Evolutionary conservation across 495 filamentous ascomycete genomes (phyloP).

Genomic region (Lepidopterella palustris): DNA sequence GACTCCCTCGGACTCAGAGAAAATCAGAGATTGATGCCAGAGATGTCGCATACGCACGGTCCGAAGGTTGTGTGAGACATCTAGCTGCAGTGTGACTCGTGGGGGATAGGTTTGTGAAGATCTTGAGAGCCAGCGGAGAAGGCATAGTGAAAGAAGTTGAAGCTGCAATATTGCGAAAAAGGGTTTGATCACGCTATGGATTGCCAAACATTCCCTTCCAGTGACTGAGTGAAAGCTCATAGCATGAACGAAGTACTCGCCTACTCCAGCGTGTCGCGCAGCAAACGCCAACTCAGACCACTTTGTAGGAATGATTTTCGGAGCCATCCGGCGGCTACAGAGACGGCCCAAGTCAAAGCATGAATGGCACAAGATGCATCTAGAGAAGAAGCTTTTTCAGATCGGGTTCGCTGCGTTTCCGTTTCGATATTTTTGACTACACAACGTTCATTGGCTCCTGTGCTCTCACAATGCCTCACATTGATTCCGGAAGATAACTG

Average conservation of each 20-base stretch:
- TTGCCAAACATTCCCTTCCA: background rate
- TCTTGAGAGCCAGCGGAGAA: background rate
- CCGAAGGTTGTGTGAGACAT: background rate
- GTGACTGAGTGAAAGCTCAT: background rate
- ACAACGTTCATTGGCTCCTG: slow-evolving; percentile 19
- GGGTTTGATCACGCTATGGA: background rate
- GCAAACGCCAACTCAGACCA: background rate
- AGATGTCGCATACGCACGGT: background rate
- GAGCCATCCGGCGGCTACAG: slow-evolving; percentile 23
- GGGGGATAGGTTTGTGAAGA: background rate
- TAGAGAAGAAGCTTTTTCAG: slow-evolving; percentile 24
- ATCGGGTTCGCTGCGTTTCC: slow-evolving; percentile 13
- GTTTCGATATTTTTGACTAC: slow-evolving; percentile 16
- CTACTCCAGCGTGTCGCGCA: background rate
- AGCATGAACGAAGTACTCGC: background rate
- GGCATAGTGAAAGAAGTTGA: background rate
- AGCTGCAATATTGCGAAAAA: background rate
- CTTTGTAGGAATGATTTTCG: background rate
- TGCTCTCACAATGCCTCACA: background rate
- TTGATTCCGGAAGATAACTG: background rate
- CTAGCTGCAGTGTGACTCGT: background rate
- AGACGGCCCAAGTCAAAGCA: slow-evolving; percentile 19
- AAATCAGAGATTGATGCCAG: background rate
- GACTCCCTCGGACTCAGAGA: background rate
- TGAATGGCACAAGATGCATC: slow-evolving; percentile 21